phyloP scores from a whole-genome alignment of 352 stramenopile species.

The Globisporangium mamillatum region DNA sequence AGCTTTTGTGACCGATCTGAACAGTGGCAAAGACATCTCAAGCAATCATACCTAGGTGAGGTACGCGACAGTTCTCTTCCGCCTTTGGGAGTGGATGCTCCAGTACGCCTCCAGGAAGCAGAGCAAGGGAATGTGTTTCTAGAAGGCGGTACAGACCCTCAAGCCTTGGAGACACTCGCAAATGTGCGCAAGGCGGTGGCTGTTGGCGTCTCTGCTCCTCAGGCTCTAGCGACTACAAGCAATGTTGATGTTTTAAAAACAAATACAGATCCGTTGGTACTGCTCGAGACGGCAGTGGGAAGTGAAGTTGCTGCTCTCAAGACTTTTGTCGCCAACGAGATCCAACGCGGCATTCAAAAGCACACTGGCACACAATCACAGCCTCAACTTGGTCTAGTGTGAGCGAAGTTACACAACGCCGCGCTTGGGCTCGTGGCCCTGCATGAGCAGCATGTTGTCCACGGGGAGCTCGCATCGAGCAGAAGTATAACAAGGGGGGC shows the following conservation, averaged over 20 bases:
- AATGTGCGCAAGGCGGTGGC: not conserved
- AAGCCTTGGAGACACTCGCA: not conserved
- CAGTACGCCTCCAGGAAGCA: not conserved
- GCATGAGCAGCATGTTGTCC: not conserved
- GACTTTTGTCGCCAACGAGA: not conserved
- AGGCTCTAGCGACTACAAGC: not conserved
- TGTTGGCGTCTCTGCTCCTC: not conserved
- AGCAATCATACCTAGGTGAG: not conserved
- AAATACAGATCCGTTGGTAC: not conserved
- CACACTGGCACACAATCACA: not conserved
- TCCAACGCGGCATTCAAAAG: not conserved
- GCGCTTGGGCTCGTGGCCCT: not conserved
- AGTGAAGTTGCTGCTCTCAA: not conserved
- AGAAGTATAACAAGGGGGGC: not conserved
- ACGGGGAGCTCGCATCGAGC: not conserved
- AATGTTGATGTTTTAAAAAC: not conserved
- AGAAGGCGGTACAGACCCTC: not conserved
- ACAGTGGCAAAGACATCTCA: not conserved
- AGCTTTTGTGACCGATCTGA: not conserved
- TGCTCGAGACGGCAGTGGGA: not conserved
- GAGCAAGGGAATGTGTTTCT: too few species aligned
- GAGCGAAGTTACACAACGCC: not conserved
- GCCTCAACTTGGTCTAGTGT: not conserved
- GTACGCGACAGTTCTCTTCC: not conserved
- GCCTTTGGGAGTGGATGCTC: slow-evolving; percentile 1